A percentile compares a stretch with the other conserved stretches of the same genome.
Evolutionary conservation across 2,329 filamentous ascomycete genomes (phyloP).

Genomic region (Fusarium continuum): DNA sequence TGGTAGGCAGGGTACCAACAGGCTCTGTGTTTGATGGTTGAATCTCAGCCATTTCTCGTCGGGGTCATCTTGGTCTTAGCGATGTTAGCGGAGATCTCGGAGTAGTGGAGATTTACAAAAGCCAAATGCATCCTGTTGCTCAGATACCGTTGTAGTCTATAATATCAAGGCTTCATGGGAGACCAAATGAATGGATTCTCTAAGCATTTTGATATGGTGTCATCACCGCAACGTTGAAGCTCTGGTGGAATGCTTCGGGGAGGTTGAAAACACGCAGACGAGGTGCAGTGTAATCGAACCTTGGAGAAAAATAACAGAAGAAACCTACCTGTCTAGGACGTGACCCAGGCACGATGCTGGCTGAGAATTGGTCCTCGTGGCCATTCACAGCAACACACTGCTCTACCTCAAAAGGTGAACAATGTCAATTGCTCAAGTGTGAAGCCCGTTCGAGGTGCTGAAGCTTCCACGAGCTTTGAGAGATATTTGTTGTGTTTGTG

Average conservation of each 20-base stretch:
- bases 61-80: conserved; percentile 59
- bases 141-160: conserved; percentile 99
- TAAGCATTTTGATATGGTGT: conserved; percentile 66
- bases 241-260: conserved; percentile 12
- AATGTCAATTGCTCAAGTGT: conserved; percentile 30
- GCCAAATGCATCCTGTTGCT: conserved; percentile 53
- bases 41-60: conserved; percentile 55
- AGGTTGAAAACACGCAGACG: neutral
- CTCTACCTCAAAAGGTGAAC: conserved; percentile 26
- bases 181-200: conserved; percentile 67
- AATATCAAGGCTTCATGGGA: conserved; percentile 68
- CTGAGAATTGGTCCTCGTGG: conserved; percentile 37
- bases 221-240: conserved; percentile 62
- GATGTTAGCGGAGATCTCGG: conserved; percentile 23
- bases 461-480: conserved; percentile 19
- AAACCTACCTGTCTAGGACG: conserved; percentile 47
- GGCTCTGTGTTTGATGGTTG: conserved; percentile 39
- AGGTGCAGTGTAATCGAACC: neutral
- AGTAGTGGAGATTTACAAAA: neutral
- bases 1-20: conserved; percentile 34
- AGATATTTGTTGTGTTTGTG: conserved; percentile 19
- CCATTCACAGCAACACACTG: conserved; percentile 41
- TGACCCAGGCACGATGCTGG: conserved; percentile 42
- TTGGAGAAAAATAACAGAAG: neutral
- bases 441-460: conserved; percentile 26